phyloP scores from a whole-genome alignment of 257 asterid genomes.

The Plantago ovata region DNA sequence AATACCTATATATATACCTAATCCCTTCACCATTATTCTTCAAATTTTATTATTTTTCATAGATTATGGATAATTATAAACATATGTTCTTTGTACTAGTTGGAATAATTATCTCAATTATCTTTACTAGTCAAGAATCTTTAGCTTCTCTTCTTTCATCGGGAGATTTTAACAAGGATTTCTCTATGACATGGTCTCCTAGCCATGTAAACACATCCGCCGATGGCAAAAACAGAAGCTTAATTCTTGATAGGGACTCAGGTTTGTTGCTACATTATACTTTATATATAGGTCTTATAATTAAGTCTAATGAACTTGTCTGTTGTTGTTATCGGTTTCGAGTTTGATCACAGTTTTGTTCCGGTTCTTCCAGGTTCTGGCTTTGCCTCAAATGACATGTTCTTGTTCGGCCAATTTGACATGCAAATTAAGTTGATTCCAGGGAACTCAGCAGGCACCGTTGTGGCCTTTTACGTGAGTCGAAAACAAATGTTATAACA shows the following conservation, averaged over 20 bases:
- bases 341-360: not conserved
- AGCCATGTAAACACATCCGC: conserved; percentile 68
- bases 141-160: conserved; percentile 62
- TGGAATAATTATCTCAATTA: conserved; percentile 1
- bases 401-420: conserved; percentile 77
- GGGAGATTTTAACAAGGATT: conserved; percentile 83
- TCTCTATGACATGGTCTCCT: conserved; percentile 73
- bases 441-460: conserved; percentile 89
- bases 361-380: conserved; percentile 46
- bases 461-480: conserved; percentile 77
- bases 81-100: conserved; percentile 18
- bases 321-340: not conserved
- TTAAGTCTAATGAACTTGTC: not conserved
- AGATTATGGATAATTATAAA: conserved; percentile 29
- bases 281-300: not conserved
- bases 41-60: conserved; percentile 7
- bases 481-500: not conserved
- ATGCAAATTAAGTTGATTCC: conserved; percentile 75
- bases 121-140: conserved; percentile 23
- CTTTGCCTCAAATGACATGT: conserved; percentile 69
- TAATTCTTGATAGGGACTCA: conserved; percentile 62
- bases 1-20: conserved; percentile 25
- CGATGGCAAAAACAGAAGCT: conserved; percentile 58
- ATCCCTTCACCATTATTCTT: not conserved
- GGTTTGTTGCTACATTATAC: conserved; percentile 32